A percentile compares a stretch with the other conserved stretches of the same genome.
These are phyloP conservation scores for Marchantia paleacea DNA, from an alignment of 225 moss, liverwort and hornwort species.

Conservation along the genomic window DNA sequence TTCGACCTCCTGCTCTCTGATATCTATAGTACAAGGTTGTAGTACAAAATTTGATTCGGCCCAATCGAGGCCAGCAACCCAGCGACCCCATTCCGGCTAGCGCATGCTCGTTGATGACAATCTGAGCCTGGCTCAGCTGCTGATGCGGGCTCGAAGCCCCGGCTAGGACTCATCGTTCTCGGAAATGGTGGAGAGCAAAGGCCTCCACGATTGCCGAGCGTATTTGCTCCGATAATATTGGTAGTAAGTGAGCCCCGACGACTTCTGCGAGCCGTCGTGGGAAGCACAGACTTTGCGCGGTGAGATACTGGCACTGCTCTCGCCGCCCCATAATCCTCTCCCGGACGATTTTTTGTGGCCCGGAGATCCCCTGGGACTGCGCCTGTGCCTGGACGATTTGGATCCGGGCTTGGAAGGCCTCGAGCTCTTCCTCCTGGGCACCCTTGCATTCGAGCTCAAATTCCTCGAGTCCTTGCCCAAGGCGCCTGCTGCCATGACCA, in stretches of 20 bases:
- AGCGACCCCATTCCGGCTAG: too few species aligned
- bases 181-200: conserved; percentile 13
- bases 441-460: not conserved
- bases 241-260: not conserved
- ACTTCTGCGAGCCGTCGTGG: not conserved
- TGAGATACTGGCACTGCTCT: not conserved
- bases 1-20: too few species aligned
- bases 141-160: too few species aligned
- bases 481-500: not conserved
- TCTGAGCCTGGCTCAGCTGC: too few species aligned
- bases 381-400: conserved; percentile 4
- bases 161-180: conserved; percentile 7
- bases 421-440: not conserved
- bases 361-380: not conserved
- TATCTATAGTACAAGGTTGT: too few species aligned
- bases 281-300: not conserved
- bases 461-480: not conserved
- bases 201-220: conserved; percentile 14
- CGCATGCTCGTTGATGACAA: too few species aligned
- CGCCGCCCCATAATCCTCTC: not conserved
- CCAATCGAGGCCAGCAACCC: too few species aligned
- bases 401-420: not conserved
- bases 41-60: too few species aligned
- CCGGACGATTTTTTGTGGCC: not conserved
- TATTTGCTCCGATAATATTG: not conserved